These are phyloP conservation scores for Filobasidium uniguttulatum DNA, from an alignment of 1,284 basidiomycete species.

Conservation along the genomic window DNA sequence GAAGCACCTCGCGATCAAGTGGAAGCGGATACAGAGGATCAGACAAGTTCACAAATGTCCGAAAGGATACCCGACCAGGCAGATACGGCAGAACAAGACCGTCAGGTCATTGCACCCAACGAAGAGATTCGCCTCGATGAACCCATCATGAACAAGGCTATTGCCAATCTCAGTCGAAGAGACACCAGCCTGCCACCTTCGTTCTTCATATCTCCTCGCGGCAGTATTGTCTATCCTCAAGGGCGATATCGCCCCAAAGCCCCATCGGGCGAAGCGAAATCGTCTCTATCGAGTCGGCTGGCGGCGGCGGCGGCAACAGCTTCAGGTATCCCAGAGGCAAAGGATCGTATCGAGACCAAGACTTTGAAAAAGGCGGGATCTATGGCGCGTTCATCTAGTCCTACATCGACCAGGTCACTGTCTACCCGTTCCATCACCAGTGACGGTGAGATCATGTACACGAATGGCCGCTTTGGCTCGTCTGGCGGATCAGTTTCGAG, in stretches of 20 bases:
- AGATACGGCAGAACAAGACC: too few relatives aligned
- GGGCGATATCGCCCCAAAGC: conserved; percentile 12
- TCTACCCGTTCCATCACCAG: not conserved
- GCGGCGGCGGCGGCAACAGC: conserved; percentile 3
- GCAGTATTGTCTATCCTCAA: conserved; percentile 15
- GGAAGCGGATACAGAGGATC: too few relatives aligned
- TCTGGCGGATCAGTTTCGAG: not conserved
- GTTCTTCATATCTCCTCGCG: conserved; percentile 14
- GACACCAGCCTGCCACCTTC: conserved; percentile 15
- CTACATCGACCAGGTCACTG: not conserved
- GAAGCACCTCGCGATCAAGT: too few relatives aligned
- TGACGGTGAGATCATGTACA: too few relatives aligned
- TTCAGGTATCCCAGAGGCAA: not conserved
- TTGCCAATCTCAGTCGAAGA: conserved; percentile 3
- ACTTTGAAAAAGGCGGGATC: conserved; percentile 10
- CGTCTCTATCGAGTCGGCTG: conserved; percentile 8
- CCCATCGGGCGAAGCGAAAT: not conserved
- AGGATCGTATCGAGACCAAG: conserved; percentile 1
- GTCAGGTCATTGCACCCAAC: too few relatives aligned
- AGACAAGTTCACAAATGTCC: too few relatives aligned
- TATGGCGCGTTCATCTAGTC: conserved; percentile 8
- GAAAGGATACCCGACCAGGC: too few relatives aligned
- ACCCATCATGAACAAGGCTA: too few relatives aligned
- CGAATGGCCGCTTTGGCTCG: not conserved
- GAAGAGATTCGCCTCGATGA: too few relatives aligned